Evolutionary conservation across 148 eudicot genomes (phyloP), one percentile per base, ranked within the genome.

Genomic region (Vaccinium vitisidaea): DNA sequence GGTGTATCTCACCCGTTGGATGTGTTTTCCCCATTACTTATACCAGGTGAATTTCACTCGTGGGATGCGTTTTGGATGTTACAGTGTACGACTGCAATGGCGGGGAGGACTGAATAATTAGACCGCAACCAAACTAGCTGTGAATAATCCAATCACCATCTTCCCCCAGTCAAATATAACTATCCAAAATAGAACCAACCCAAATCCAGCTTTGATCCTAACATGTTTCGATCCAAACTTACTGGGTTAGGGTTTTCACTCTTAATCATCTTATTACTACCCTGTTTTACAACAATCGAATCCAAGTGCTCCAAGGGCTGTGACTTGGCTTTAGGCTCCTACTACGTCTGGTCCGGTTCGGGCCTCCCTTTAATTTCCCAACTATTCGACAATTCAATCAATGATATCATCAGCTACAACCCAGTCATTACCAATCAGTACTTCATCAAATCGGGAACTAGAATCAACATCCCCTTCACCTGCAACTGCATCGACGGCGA

Each of bases 251-350:
- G 25, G 12, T 27, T 79, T 16, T 16, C 21, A 2, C 6, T 46
- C 11, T 1, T 58, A 58, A 1, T 46, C 53, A 6, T 58, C n/a
- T 82, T 32, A 0, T 32, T 32, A 32, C 36, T 79, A 21, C 23
- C 82, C 30, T 67, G 67, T n/a, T 63, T 63, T 1, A 2, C 36
- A 0, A 27, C 67, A 67, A 89, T 79, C 46, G 88, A 89, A 75
- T 89, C 90, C 58, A 88, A 71, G 39, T 91, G 94, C 32, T 81
- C 75, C 52, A 82, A 77, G 69, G 94, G 92, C 85, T 93, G 96
- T 84, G 88, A 87, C 67, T 67, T 89, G 65, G 94, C 96, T 30
- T 55, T 94, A 23, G 98, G 82, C 25, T 94, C 93, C 75, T 95
- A 90, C 87, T 86, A 90, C 84, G 30, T 92, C 3, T 79, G 81